phyloP scores from a whole-genome alignment of 176 grass and related monocot genomes.

The Raddia distichophylla region DNA sequence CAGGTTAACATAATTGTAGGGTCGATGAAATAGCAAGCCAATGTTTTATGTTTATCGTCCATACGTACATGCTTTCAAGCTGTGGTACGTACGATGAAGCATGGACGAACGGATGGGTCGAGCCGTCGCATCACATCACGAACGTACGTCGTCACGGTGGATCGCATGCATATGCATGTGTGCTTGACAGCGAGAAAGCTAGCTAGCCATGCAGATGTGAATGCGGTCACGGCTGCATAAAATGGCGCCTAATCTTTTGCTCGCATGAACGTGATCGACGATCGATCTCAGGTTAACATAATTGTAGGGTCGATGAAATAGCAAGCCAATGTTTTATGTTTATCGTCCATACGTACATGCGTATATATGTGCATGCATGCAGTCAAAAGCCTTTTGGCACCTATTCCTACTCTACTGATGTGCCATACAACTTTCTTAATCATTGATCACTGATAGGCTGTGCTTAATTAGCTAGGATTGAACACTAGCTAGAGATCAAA shows the following conservation, averaged over 20 bases:
- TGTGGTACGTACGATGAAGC: not conserved
- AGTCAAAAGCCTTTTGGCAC: not conserved
- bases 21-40: not conserved
- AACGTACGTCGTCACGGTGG: not conserved
- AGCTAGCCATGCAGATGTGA: not conserved
- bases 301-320: not conserved
- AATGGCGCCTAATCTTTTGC: not conserved
- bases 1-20: not conserved
- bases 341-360: not conserved
- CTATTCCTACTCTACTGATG: not conserved
- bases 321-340: constrained; percentile 16
- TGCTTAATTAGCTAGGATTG: too few relatives aligned
- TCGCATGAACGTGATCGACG: not conserved
- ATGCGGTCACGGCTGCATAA: not conserved
- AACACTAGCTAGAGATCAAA: too few relatives aligned
- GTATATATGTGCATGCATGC: not conserved
- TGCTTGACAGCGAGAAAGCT: constrained; percentile 1
- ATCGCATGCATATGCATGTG: not conserved
- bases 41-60: constrained; percentile 26
- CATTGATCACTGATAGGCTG: too few relatives aligned
- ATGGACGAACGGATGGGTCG: not conserved
- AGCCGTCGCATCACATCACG: constrained; percentile 6
- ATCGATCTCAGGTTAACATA: not conserved
- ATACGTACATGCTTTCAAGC: not conserved
- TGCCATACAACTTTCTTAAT: not conserved